Evolutionary conservation across 129 eudicot species (phyloP).

Genomic region (Flaveria ramosissima): DNA sequence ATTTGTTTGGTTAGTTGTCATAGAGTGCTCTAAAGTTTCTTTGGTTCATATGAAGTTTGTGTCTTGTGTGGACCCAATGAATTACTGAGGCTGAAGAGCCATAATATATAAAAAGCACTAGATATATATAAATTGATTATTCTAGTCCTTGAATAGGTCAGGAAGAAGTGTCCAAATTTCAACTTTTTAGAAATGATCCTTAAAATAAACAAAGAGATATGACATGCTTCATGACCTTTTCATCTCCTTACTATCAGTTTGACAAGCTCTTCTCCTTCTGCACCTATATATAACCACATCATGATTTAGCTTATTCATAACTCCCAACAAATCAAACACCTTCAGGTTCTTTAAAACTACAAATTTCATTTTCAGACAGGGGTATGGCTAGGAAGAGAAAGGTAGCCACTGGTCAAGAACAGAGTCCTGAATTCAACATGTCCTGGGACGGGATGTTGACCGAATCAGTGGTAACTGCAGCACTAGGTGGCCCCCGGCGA

Average conservation of each 20-base stretch:
- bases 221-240: conserved; percentile 42
- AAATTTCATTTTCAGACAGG: neutral
- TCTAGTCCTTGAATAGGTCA: conserved; percentile 11
- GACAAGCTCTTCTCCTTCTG: conserved; percentile 23
- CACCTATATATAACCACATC: conserved; percentile 27
- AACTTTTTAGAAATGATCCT: conserved; percentile 28
- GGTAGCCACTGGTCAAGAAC: conserved; percentile 34
- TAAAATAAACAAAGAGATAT: conserved; percentile 27
- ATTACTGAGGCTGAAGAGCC: too few species aligned
- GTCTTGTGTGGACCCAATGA: too few species aligned
- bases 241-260: conserved; percentile 27
- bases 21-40: too few species aligned
- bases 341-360: conserved; percentile 7
- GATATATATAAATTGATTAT: neutral
- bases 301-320: conserved; percentile 17
- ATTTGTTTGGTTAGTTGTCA: too few species aligned
- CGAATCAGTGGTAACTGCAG: conserved; percentile 45
- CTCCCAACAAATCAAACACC: conserved; percentile 6
- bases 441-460: conserved; percentile 50
- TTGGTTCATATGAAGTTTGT: too few species aligned
- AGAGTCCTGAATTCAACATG: conserved; percentile 28
- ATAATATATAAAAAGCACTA: too few species aligned
- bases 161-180: conserved; percentile 28
- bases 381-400: conserved; percentile 73
- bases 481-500: conserved; percentile 48